These are phyloP conservation scores for Diphasiastrum complanatum DNA, from an alignment of 83 land plant species.

Conservation along the genomic window DNA sequence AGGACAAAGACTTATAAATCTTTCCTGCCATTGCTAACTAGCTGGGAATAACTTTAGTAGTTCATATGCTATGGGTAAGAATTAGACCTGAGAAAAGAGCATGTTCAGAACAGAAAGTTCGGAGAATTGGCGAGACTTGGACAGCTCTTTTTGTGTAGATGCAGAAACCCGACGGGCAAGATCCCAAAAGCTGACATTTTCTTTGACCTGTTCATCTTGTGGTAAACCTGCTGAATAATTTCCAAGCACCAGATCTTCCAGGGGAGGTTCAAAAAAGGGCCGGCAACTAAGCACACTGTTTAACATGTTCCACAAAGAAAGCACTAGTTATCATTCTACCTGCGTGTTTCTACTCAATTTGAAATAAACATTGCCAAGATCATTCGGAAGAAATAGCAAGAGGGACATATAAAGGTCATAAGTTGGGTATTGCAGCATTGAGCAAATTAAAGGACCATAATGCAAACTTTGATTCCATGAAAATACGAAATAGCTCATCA, in stretches of 20 bases:
- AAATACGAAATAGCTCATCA: no score
- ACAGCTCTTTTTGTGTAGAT: slow-evolving; percentile 23
- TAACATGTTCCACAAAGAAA: neutral
- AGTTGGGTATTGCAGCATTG: no score
- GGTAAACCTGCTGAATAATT: slow-evolving; percentile 36
- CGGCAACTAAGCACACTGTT: slow-evolving; percentile 34
- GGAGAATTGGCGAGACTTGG: slow-evolving; percentile 37
- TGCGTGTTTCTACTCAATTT: neutral
- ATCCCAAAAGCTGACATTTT: slow-evolving; percentile 34
- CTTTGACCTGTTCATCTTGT: slow-evolving; percentile 26
- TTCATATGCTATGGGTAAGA: no score
- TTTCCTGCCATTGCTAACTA: no score
- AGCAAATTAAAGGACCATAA: no score
- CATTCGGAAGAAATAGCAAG: no score
- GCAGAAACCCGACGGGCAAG: slow-evolving; percentile 29
- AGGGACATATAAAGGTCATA: neutral
- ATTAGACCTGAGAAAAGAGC: slow-evolving; percentile 40
- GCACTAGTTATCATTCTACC: neutral
- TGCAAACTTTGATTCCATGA: no score
- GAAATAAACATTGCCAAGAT: no score
- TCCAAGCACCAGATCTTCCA: slow-evolving; percentile 25
- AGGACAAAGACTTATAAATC: no score
- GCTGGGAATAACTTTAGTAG: no score
- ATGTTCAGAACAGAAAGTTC: slow-evolving; percentile 38
- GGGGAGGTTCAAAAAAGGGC: slow-evolving; percentile 26